phyloP scores from a whole-genome alignment of 176 grass and related monocot genomes.

The Rhynchospora breviuscula region DNA sequence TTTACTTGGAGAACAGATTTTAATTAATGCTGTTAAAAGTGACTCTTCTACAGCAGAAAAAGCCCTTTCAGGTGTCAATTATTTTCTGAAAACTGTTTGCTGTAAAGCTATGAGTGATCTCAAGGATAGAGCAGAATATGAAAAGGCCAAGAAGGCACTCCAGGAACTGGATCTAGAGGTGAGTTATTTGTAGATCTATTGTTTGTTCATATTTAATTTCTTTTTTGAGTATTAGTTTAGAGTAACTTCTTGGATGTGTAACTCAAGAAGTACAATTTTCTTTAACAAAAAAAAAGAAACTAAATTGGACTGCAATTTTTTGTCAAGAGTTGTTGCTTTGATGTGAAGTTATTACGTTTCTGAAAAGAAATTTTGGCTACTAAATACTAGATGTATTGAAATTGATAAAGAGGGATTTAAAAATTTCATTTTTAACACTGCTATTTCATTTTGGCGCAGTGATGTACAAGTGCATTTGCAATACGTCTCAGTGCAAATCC shows the following conservation, averaged over 20 bases:
- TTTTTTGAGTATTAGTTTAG: not conserved
- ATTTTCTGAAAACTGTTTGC: slow-evolving; percentile 19
- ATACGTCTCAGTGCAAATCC: too few relatives aligned
- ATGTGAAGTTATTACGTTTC: not conserved
- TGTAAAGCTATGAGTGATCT: slow-evolving; percentile 17
- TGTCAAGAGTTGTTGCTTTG: too few relatives aligned
- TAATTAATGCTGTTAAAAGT: slow-evolving; percentile 6
- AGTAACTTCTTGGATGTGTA: not conserved
- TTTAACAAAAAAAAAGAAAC: not conserved
- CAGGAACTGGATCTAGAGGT: slow-evolving; percentile 20
- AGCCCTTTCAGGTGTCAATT: slow-evolving; percentile 9
- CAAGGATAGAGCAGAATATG: slow-evolving; percentile 12
- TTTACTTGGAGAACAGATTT: slow-evolving; percentile 5
- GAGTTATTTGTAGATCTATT: slow-evolving; percentile 17
- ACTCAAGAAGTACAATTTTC: not conserved
- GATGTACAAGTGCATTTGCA: not conserved
- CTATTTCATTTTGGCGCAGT: not conserved
- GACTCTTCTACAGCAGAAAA: not conserved
- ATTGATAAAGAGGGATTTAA: not conserved
- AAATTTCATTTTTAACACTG: not conserved
- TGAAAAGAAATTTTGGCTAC: not conserved
- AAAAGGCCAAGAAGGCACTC: slow-evolving; percentile 25
- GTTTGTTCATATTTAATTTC: not conserved
- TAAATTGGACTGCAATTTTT: not conserved
- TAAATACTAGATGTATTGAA: not conserved